A percentile compares a stretch with the other conserved stretches of the same genome.
phyloP scores from a whole-genome alignment of 2,329 filamentous ascomycete genomes.

The Paramyrothecium sp. region DNA sequence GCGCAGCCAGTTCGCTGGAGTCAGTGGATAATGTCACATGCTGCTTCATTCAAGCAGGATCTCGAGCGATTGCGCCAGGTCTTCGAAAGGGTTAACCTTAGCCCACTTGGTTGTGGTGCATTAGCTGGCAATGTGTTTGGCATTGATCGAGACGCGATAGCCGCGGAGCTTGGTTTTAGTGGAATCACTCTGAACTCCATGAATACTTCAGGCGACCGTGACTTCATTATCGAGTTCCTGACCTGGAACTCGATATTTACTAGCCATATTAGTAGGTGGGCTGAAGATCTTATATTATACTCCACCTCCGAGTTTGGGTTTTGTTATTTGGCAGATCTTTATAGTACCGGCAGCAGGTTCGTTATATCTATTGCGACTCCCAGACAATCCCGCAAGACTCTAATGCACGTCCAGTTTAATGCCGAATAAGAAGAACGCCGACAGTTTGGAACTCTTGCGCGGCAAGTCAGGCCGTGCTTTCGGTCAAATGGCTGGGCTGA shows the following conservation, averaged over 20 bases:
- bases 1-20: constrained; percentile 19
- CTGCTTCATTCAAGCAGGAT: constrained; percentile 18
- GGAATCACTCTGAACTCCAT: constrained; percentile 69
- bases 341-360: constrained; percentile 17
- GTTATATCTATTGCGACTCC: constrained; percentile 29
- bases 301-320: constrained; percentile 20
- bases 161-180: constrained; percentile 68
- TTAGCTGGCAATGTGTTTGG: constrained; percentile 25
- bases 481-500: constrained; percentile 51
- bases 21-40: constrained; percentile 21
- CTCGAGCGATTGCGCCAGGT: constrained; percentile 20
- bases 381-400: constrained; percentile 11
- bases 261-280: constrained; percentile 69
- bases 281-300: constrained; percentile 68
- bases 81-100: constrained; percentile 19
- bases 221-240: constrained; percentile 72
- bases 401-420: constrained; percentile 13
- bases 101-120: constrained; percentile 23
- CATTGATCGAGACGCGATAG: constrained; percentile 28
- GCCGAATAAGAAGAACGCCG: constrained; percentile 19
- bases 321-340: constrained; percentile 17
- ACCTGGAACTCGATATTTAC: constrained; percentile 70
- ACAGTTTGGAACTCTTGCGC: constrained; percentile 21
- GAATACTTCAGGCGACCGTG: constrained; percentile 67
- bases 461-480: constrained; percentile 23